Conservation (phyloP, 2,329 filamentous ascomycete species). For the Rasamsonia emersonii region DNA sequence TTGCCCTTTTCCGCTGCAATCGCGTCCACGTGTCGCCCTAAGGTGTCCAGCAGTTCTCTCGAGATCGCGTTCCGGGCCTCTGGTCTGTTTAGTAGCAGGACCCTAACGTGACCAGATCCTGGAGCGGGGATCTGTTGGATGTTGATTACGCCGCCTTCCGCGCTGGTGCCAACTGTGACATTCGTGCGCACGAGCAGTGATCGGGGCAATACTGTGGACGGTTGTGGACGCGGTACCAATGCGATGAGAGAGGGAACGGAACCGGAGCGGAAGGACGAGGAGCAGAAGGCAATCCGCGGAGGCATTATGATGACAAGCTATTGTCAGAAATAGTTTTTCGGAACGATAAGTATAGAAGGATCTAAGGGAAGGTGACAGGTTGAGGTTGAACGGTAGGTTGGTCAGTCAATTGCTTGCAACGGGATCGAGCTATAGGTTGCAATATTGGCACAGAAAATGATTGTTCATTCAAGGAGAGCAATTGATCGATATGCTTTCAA, state of each 20-base stretch:
- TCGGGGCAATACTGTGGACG: too few species aligned
- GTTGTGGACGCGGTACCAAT: constrained; percentile 12
- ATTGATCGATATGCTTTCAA: too few species aligned
- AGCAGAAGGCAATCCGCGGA: constrained; percentile 15
- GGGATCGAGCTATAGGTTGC: too few species aligned
- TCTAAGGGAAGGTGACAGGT: too few species aligned
- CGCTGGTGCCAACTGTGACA: constrained; percentile 25
- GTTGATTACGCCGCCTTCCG: constrained; percentile 44
- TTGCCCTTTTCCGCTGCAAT: constrained; percentile 53
- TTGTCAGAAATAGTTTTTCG: too few species aligned
- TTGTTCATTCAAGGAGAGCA: too few species aligned
- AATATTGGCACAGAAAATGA: too few species aligned
- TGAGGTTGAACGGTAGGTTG: too few species aligned
- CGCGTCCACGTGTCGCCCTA: constrained; percentile 63
- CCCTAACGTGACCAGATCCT: constrained; percentile 71
- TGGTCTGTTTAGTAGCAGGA: constrained; percentile 81
- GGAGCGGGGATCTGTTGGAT: constrained; percentile 69
- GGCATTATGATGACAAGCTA: constrained; percentile 16
- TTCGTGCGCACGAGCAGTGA: constrained; percentile 18
- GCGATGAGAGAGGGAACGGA: constrained; percentile 16
- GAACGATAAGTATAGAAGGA: too few species aligned
- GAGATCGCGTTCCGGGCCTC: constrained; percentile 87
- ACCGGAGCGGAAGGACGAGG: constrained; percentile 4
- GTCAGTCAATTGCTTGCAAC: too few species aligned
- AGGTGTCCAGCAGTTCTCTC: constrained; percentile 59